Evolutionary conservation across 208 protist species (phyloP).

Genomic region (Phytomonas serpens): DNA sequence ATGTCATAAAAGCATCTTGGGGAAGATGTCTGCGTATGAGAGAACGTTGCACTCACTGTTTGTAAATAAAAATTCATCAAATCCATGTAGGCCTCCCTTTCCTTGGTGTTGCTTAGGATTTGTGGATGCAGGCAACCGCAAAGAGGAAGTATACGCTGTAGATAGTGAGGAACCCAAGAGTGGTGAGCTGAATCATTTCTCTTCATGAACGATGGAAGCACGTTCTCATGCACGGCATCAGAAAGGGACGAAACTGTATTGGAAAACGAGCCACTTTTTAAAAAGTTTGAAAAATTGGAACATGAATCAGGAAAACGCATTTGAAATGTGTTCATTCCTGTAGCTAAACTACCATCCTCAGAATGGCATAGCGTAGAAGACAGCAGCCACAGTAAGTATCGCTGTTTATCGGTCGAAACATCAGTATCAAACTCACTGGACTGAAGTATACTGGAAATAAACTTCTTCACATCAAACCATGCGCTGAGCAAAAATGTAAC

Average conservation of each 20-base stretch:
- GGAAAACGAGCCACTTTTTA: background rate
- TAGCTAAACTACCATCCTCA: background rate
- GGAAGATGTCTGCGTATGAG: background rate
- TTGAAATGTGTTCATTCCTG: background rate
- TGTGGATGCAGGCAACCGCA: background rate
- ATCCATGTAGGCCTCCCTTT: background rate
- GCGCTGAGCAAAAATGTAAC: background rate
- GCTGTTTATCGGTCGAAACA: background rate
- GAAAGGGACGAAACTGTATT: background rate
- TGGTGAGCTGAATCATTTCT: background rate
- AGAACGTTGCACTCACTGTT: background rate
- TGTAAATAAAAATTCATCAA: background rate
- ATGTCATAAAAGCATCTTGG: background rate
- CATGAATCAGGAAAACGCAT: background rate
- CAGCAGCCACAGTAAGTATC: background rate
- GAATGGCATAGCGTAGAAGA: constrained; percentile 1
- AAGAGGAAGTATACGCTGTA: background rate
- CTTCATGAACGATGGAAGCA: background rate
- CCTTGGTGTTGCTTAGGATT: background rate
- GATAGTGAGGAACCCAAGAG: background rate
- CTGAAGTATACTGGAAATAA: background rate
- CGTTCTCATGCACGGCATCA: background rate
- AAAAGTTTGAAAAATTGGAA: background rate
- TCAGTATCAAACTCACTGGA: background rate
- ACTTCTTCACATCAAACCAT: background rate